Evolutionary conservation across 78 protist genomes (phyloP).

Genomic region (Salpingoeca rosetta): DNA sequence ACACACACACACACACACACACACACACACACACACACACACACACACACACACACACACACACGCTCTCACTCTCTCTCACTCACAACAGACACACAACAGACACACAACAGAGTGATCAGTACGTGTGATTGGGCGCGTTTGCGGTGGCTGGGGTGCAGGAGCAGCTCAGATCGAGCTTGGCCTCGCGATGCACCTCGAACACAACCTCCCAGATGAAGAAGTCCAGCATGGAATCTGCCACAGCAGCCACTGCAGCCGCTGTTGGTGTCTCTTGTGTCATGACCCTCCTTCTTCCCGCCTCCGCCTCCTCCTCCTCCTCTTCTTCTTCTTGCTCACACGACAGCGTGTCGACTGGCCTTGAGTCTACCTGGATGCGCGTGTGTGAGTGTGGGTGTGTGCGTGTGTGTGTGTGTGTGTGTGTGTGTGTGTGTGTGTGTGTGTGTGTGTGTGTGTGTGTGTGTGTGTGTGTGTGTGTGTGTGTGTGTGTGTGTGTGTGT

Average conservation of each 20-base stretch:
- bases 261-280: no score
- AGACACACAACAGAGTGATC: no score
- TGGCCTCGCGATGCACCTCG: neutral
- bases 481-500: neutral
- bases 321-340: neutral
- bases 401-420: neutral
- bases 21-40: neutral
- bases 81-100: no score
- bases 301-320: neutral
- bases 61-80: no score
- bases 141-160: no score
- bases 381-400: neutral
- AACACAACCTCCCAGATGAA: neutral
- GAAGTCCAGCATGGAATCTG: neutral
- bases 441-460: constrained; percentile 7
- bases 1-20: neutral
- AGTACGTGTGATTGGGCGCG: no score
- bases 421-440: constrained; percentile 1
- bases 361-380: neutral
- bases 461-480: constrained; percentile 5
- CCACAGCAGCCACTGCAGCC: neutral
- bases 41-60: no score
- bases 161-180: no score
- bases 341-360: neutral
- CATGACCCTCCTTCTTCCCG: neutral